These are phyloP conservation scores for Neoascochyta sp. DNA, from an alignment of 2,329 filamentous ascomycete genomes.

Conservation along the genomic window DNA sequence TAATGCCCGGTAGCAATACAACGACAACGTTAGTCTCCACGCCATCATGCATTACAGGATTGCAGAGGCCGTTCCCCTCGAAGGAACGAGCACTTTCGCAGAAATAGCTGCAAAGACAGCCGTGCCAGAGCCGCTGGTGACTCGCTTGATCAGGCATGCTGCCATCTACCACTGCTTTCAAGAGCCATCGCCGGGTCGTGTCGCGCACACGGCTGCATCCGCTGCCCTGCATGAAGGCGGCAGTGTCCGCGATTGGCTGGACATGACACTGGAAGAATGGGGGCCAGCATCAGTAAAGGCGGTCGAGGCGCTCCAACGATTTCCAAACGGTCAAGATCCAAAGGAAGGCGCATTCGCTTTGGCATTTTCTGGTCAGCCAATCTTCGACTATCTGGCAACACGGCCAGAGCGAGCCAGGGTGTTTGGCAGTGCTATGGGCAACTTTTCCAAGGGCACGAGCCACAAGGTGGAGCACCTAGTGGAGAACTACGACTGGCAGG, in stretches of 20 bases:
- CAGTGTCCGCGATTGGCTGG: constrained; percentile 2
- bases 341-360: constrained; percentile 5
- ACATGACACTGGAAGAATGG: constrained; percentile 3
- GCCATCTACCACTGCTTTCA: constrained; percentile 1
- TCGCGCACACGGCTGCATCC: constrained; percentile 3
- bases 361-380: constrained; percentile 1
- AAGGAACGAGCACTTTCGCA: constrained; percentile 1
- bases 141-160: constrained; percentile 1
- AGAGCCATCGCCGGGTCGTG: constrained; percentile 1
- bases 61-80: constrained; percentile 1
- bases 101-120: constrained; percentile 1
- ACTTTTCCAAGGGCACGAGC: constrained; percentile 1
- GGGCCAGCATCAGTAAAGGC: neutral
- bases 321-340: constrained; percentile 3
- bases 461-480: constrained; percentile 3
- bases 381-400: constrained; percentile 4
- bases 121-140: neutral
- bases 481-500: constrained; percentile 9
- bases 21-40: constrained; percentile 3
- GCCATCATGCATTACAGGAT: constrained; percentile 2
- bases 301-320: constrained; percentile 4
- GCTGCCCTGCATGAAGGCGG: constrained; percentile 1
- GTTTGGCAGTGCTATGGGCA: constrained; percentile 2
- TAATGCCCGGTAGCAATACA: neutral
- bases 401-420: constrained; percentile 3